These are phyloP conservation scores for Ehretia macrophylla DNA, from an alignment of 257 asterid genomes.

Conservation along the genomic window DNA sequence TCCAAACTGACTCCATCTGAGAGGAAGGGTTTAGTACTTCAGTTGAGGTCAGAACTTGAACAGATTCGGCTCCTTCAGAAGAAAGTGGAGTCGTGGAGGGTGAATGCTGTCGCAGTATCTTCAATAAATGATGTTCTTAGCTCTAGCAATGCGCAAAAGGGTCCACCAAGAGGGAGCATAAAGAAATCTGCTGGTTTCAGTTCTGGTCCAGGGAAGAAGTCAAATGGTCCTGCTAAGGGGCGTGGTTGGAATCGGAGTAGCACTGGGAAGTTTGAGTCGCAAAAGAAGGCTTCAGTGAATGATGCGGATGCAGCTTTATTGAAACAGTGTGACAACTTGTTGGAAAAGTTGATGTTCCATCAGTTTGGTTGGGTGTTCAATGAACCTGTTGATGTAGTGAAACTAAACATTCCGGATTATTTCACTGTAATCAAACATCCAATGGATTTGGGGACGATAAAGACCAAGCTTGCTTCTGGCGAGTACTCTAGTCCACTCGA, in stretches of 20 bases:
- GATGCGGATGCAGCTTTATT: neutral
- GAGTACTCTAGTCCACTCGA: constrained; percentile 6
- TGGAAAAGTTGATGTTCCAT: constrained; percentile 12
- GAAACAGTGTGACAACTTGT: constrained; percentile 3
- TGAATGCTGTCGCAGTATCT: constrained; percentile 37
- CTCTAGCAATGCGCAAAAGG: constrained; percentile 37
- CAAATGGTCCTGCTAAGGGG: constrained; percentile 10
- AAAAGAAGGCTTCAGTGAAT: constrained; percentile 14
- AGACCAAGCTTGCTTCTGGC: constrained; percentile 3
- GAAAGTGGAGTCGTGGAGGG: constrained; percentile 41
- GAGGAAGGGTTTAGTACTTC: constrained; percentile 52
- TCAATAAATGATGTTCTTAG: constrained; percentile 48
- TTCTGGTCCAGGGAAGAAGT: constrained; percentile 34
- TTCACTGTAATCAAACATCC: constrained; percentile 22
- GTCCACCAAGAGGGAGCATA: constrained; percentile 26
- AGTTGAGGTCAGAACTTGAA: constrained; percentile 70
- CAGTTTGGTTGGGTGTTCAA: constrained; percentile 22
- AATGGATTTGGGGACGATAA: constrained; percentile 24
- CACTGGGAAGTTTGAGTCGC: constrained; percentile 64
- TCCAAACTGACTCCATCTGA: constrained; percentile 55
- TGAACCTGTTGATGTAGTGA: constrained; percentile 15
- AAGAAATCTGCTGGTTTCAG: constrained; percentile 37
- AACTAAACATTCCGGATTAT: constrained; percentile 19
- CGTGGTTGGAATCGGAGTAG: constrained; percentile 51
- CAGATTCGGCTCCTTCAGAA: constrained; percentile 48